Evolutionary conservation across 306 rosid genomes (phyloP).

Genomic region (Hylodesmum podocarpum): DNA sequence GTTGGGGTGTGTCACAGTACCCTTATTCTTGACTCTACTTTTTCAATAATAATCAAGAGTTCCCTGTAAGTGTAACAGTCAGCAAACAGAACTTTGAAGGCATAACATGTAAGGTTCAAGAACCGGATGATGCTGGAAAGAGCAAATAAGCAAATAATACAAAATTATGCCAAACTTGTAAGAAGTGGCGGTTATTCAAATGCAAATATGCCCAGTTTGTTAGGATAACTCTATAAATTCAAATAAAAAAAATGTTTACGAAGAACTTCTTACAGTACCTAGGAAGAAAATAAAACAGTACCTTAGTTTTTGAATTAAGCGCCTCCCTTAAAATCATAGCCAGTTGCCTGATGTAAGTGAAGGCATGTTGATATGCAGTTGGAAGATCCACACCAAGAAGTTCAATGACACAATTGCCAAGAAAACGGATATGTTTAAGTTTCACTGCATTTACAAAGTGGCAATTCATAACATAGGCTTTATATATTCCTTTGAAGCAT

Average conservation of each 20-base stretch:
- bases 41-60: constrained; percentile 5
- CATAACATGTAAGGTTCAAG: constrained; percentile 15
- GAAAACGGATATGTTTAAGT: constrained; percentile 80
- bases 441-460: constrained; percentile 82
- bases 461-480: constrained; percentile 91
- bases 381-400: constrained; percentile 77
- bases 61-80: not conserved
- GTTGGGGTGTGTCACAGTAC: too few species aligned
- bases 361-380: constrained; percentile 91
- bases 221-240: not conserved
- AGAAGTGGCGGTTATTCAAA: not conserved
- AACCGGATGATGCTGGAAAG: not conserved
- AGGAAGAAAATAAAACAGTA: constrained; percentile 37
- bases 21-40: not conserved
- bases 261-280: not conserved
- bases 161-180: constrained; percentile 12
- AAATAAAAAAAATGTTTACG: not conserved
- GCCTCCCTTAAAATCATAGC: constrained; percentile 93
- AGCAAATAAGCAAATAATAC: not conserved
- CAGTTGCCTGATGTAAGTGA: constrained; percentile 82
- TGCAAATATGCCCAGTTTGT: constrained; percentile 15
- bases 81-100: constrained; percentile 18
- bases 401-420: constrained; percentile 77
- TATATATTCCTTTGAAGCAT: constrained; percentile 88
- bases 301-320: constrained; percentile 86